Percentiles rank a stretch among this genome's conserved stretches.
Evolutionary conservation across 129 eudicot species (phyloP).

Genomic region (Flaveria ramosissima): DNA sequence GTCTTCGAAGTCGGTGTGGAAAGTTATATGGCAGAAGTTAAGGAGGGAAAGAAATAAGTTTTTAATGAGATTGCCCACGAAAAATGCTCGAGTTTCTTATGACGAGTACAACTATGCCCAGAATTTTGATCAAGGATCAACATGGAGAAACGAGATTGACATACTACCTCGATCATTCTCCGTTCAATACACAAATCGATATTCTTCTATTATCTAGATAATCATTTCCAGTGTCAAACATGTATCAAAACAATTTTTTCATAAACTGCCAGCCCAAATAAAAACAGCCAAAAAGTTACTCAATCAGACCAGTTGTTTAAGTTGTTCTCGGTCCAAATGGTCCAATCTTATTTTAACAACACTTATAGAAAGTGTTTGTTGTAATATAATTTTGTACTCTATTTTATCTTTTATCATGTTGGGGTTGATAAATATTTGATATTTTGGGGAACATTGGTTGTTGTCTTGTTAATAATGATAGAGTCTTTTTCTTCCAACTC

Average conservation of each 20-base stretch:
- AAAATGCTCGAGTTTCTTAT: slow-evolving; percentile 37
- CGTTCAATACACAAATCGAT: slow-evolving; percentile 37
- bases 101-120: slow-evolving; percentile 43
- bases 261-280: neutral
- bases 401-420: neutral
- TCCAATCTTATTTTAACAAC: neutral
- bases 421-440: neutral
- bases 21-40: slow-evolving; percentile 49
- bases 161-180: slow-evolving; percentile 48
- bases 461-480: slow-evolving; percentile 25
- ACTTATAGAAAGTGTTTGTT: neutral
- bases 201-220: slow-evolving; percentile 13
- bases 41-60: slow-evolving; percentile 45
- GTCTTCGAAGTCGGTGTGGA: slow-evolving; percentile 45
- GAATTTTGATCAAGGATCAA: slow-evolving; percentile 56
- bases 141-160: slow-evolving; percentile 40
- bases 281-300: neutral
- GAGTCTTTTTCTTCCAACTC: slow-evolving; percentile 17
- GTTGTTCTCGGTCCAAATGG: neutral
- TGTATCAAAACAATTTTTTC: neutral
- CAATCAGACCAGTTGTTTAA: neutral
- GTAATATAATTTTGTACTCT: neutral
- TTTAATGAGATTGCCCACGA: slow-evolving; percentile 30
- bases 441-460: neutral
- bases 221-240: neutral